A percentile compares a stretch with the other conserved stretches of the same genome.
Conservation (phyloP, 2,329 filamentous ascomycete species). For the Ciborinia camelliae region DNA sequence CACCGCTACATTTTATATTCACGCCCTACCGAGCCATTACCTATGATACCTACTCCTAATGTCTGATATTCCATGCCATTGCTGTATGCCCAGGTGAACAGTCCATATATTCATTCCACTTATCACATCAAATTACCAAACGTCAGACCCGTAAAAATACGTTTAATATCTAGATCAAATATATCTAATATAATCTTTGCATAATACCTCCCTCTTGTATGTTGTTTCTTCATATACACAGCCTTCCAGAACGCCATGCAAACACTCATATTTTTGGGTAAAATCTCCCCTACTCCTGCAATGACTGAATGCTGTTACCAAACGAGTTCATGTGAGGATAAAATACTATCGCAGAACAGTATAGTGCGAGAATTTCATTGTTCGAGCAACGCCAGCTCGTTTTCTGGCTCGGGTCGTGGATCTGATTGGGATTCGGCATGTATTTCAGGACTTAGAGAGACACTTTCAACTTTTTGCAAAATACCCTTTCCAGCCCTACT, state of each 20-base stretch:
- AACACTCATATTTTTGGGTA: background rate
- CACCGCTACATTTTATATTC: background rate
- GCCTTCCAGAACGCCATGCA: background rate
- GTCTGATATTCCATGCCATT: background rate
- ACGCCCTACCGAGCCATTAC: no score
- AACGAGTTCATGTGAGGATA: background rate
- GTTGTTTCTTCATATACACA: background rate
- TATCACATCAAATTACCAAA: no score
- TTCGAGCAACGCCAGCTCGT: background rate
- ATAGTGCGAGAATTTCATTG: background rate
- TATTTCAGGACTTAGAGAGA: background rate
- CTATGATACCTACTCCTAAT: no score
- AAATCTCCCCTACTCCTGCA: background rate
- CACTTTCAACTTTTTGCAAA: conserved; percentile 14
- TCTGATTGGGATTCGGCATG: background rate
- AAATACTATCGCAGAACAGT: background rate
- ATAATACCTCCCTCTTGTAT: background rate
- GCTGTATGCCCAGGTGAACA: no score
- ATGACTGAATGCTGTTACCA: background rate
- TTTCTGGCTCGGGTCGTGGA: background rate
- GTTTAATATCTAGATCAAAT: background rate
- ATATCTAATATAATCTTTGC: background rate
- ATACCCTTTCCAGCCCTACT: conserved; percentile 25
- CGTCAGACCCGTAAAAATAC: no score
- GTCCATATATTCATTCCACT: no score